Percentiles rank a stretch among this genome's conserved stretches.
Conservation (phyloP, 2,329 filamentous ascomycete genomes). For the Aspergillus pseudotamarii region DNA sequence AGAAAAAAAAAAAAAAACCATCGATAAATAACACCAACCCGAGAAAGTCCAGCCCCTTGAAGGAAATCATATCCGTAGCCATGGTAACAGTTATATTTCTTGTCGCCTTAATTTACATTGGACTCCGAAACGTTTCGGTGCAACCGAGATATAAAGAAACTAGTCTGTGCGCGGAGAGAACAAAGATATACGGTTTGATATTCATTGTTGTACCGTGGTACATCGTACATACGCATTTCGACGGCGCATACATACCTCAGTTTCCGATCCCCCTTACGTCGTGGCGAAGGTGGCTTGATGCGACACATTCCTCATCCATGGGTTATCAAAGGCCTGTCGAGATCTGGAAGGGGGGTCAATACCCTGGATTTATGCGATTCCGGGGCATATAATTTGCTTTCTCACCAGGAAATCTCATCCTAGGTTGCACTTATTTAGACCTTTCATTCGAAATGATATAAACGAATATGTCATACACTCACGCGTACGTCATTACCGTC, state of each 20-base stretch:
- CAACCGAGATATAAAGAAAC: not conserved
- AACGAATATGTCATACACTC: not conserved
- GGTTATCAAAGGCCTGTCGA: not conserved
- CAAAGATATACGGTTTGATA: not conserved
- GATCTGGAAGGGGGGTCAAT: not conserved
- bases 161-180: not conserved
- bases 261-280: not conserved
- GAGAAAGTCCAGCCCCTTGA: not conserved
- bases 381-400: not conserved
- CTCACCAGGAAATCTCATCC: not conserved
- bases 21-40: not conserved
- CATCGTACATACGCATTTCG: not conserved
- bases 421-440: not conserved
- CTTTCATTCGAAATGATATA: not conserved
- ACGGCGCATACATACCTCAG: slow-evolving; percentile 1
- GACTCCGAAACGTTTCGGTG: not conserved
- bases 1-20: not conserved
- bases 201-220: not conserved
- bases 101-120: not conserved
- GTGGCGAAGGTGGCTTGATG: slow-evolving; percentile 4
- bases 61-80: not conserved
- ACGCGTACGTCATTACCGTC: not conserved
- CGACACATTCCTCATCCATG: slow-evolving; percentile 1
- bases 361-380: not conserved
- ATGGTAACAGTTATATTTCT: not conserved